These are phyloP conservation scores for Verticillium isaacii DNA, from an alignment of 2,329 filamentous ascomycete species.

Conservation along the genomic window DNA sequence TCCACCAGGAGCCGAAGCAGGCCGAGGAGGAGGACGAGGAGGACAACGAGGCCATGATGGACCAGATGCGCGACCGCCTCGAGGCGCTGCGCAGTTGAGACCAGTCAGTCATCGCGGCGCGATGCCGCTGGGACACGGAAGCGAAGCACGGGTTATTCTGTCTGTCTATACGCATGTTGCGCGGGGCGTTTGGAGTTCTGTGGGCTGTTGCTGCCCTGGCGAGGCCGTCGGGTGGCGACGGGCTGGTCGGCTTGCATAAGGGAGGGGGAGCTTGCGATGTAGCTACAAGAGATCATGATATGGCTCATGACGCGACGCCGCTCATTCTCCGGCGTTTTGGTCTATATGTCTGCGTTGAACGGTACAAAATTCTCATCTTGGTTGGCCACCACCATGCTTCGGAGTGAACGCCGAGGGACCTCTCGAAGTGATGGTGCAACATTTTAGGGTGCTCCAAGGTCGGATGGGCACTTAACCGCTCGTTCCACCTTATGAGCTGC, in stretches of 20 bases:
- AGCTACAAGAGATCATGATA: not conserved
- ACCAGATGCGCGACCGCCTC: constrained; percentile 87
- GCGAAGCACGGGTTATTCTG: not conserved
- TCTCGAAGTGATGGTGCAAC: too few relatives aligned
- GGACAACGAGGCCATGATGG: constrained; percentile 83
- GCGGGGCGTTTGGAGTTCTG: not conserved
- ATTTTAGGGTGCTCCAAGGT: too few relatives aligned
- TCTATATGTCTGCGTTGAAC: not conserved
- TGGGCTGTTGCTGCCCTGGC: not conserved
- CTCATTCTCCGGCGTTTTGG: not conserved
- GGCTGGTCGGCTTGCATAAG: not conserved
- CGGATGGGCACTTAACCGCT: too few relatives aligned
- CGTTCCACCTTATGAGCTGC: too few relatives aligned
- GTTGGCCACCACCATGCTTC: not conserved
- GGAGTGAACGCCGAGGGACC: too few relatives aligned
- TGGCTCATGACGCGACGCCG: not conserved
- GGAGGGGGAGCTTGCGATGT: not conserved
- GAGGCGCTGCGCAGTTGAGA: constrained; percentile 82
- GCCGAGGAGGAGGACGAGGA: constrained; percentile 71
- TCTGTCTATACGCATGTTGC: not conserved
- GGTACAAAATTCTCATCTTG: not conserved
- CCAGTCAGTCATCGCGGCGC: too few relatives aligned
- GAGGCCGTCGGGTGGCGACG: not conserved
- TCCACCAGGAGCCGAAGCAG: constrained; percentile 44
- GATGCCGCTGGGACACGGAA: not conserved